These are phyloP conservation scores for Wickerhamomyces sp. DNA, from an alignment of 1,139 yeast genomes.

Conservation along the genomic window DNA sequence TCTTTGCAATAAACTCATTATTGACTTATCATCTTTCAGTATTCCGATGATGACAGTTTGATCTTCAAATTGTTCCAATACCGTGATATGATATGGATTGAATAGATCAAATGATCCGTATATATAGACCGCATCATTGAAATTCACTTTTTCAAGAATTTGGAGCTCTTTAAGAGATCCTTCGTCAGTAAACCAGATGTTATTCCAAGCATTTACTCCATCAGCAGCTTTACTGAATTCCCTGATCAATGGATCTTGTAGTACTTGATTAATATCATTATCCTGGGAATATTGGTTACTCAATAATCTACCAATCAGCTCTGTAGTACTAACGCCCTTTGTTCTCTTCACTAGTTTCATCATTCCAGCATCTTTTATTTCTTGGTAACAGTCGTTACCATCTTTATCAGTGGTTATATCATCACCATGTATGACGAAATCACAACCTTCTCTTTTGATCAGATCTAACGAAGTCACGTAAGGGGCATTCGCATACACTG, in stretches of 20 bases:
- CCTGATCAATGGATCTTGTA: constrained; percentile 35
- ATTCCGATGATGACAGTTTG: constrained; percentile 60
- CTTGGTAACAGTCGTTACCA: constrained; percentile 88
- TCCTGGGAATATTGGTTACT: constrained; percentile 57
- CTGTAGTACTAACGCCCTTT: constrained; percentile 92
- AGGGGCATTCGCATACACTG: constrained; percentile 75
- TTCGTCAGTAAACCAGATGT: constrained; percentile 40
- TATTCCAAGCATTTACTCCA: constrained; percentile 59
- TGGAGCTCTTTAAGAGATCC: constrained; percentile 19
- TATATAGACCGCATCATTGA: constrained; percentile 43
- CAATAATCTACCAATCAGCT: constrained; percentile 88
- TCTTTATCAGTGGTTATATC: constrained; percentile 95
- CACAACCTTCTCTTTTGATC: constrained; percentile 67
- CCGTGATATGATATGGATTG: constrained; percentile 87
- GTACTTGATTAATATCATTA: constrained; percentile 15
- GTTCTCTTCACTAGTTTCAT: constrained; percentile 89
- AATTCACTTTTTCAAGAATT: constrained; percentile 25
- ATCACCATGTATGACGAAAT: constrained; percentile 94
- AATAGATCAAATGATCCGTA: constrained; percentile 91
- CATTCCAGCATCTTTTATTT: constrained; percentile 78
- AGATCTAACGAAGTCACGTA: constrained; percentile 89
- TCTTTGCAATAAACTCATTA: constrained; percentile 85
- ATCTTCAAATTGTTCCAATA: constrained; percentile 30
- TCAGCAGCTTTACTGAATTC: constrained; percentile 64
- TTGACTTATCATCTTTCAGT: constrained; percentile 68